Evolutionary conservation across 2,329 filamentous ascomycete species (phyloP).

Genomic region (Ascochyta lentis): DNA sequence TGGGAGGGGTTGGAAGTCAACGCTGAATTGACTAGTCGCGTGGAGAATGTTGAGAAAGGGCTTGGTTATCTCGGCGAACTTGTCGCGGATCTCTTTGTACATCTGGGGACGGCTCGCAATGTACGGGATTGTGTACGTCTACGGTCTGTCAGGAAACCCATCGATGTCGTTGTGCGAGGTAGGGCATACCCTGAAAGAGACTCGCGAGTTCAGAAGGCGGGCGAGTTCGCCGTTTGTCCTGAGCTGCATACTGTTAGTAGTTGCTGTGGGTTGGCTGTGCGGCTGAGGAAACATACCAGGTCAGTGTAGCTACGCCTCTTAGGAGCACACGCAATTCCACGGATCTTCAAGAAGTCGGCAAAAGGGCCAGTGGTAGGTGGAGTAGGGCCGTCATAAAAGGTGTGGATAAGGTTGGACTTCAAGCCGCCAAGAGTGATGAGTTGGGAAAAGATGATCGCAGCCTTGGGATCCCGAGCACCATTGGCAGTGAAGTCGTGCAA

Average conservation of each 20-base stretch:
- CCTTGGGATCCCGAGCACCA: constrained; percentile 33
- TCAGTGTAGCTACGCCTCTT: constrained; percentile 42
- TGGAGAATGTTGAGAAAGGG: constrained; percentile 28
- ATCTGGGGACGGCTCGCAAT: constrained; percentile 38
- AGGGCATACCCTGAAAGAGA: constrained; percentile 31
- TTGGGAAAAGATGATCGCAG: constrained; percentile 32
- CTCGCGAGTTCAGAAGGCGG: constrained; percentile 20
- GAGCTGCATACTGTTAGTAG: constrained; percentile 11
- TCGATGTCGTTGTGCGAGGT: too few species aligned
- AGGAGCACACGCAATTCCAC: constrained; percentile 26
- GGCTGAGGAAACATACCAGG: constrained; percentile 26
- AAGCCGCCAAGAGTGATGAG: constrained; percentile 14
- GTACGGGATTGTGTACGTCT: constrained; percentile 37
- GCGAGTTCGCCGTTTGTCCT: constrained; percentile 23
- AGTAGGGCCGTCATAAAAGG: constrained; percentile 33
- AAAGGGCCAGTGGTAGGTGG: constrained; percentile 42
- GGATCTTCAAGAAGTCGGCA: constrained; percentile 44
- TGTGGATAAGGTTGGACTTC: constrained; percentile 23
- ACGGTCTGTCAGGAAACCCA: constrained; percentile 3
- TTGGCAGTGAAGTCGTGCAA: constrained; percentile 43
- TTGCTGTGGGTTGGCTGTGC: too few species aligned
- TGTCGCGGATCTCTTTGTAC: constrained; percentile 44
- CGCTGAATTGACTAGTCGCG: constrained; percentile 26
- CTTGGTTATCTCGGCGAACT: constrained; percentile 34
- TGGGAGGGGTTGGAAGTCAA: constrained; percentile 36